phyloP scores from a whole-genome alignment of 1,284 basidiomycete genomes.

The Austroboletus novae-zelandiae region DNA sequence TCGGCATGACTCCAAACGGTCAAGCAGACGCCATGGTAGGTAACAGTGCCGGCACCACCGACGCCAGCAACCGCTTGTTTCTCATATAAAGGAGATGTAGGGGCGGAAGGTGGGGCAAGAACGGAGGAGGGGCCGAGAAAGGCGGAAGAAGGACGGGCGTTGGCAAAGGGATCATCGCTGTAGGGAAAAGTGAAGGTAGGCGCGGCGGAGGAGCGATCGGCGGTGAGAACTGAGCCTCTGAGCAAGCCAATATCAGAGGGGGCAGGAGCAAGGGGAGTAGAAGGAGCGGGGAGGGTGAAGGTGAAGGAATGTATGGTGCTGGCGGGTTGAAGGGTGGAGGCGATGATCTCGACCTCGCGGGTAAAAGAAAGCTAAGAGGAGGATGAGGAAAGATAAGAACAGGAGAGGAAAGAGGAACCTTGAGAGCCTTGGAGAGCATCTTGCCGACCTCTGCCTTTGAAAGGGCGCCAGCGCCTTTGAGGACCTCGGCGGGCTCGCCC shows the following conservation, averaged over 20 bases:
- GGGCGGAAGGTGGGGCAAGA: constrained; percentile 44
- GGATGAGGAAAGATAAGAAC: constrained; percentile 5
- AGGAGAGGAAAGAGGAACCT: constrained; percentile 47
- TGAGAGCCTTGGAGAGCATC: constrained; percentile 87
- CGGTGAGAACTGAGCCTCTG: constrained; percentile 66
- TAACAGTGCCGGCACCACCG: constrained; percentile 48
- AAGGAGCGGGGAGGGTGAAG: constrained; percentile 75
- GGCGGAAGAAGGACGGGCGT: constrained; percentile 68
- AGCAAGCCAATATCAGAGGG: constrained; percentile 61
- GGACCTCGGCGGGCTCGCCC: constrained; percentile 57
- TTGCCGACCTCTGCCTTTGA: constrained; percentile 82
- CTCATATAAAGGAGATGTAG: constrained; percentile 39
- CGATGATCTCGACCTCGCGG: constrained; percentile 92
- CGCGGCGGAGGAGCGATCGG: constrained; percentile 58
- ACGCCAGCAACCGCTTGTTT: constrained; percentile 37
- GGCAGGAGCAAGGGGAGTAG: constrained; percentile 65
- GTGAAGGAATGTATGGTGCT: constrained; percentile 93
- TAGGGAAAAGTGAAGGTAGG: constrained; percentile 67
- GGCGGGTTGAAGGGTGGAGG: constrained; percentile 86
- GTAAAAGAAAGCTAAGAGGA: constrained; percentile 73
- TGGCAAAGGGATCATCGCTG: constrained; percentile 69
- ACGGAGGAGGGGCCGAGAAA: constrained; percentile 70
- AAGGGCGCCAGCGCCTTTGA: constrained; percentile 70
- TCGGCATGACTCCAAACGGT: constrained; percentile 95
- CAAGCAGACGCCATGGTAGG: constrained; percentile 87